phyloP scores from a whole-genome alignment of 805 yeast species.

The Starmerella bombi region DNA sequence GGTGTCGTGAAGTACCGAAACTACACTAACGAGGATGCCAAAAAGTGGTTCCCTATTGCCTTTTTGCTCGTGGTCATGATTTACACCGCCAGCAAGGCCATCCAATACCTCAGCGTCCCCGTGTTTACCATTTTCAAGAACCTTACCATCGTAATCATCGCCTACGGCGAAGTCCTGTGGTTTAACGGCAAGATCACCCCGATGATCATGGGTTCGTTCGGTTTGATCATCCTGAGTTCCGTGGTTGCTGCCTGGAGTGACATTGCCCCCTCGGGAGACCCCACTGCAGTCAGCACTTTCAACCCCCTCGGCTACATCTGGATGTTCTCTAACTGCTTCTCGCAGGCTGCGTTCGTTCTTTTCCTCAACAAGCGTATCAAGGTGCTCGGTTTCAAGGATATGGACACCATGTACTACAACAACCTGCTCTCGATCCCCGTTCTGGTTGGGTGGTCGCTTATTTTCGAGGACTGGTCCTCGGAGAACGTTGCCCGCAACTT shows the following conservation, averaged over 20 bases:
- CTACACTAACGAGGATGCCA: constrained; percentile 74
- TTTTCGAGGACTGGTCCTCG: constrained; percentile 87
- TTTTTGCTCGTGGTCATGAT: constrained; percentile 81
- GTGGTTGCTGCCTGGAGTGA: constrained; percentile 92
- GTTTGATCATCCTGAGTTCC: constrained; percentile 90
- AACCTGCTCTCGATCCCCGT: constrained; percentile 88
- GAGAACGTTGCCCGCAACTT: constrained; percentile 64
- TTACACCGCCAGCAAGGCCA: constrained; percentile 90
- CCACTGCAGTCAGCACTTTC: constrained; percentile 8
- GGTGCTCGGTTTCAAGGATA: constrained; percentile 80
- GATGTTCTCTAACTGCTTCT: constrained; percentile 92
- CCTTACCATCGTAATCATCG: constrained; percentile 88
- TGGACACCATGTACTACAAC: constrained; percentile 97
- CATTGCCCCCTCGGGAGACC: constrained; percentile 28
- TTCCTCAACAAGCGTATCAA: constrained; percentile 96
- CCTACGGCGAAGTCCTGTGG: constrained; percentile 96
- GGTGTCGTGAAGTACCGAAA: constrained; percentile 78
- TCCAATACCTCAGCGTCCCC: constrained; percentile 82
- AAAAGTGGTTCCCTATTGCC: constrained; percentile 90
- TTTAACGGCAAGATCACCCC: constrained; percentile 85
- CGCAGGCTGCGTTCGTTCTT: constrained; percentile 86
- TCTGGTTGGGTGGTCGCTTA: constrained; percentile 56
- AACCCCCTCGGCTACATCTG: constrained; percentile 64
- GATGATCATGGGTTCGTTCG: constrained; percentile 79
- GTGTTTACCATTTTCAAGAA: constrained; percentile 97